Base-by-base conservation (phyloP, 345 rosid genomes). In the Melastoma malabathricum region DNA sequence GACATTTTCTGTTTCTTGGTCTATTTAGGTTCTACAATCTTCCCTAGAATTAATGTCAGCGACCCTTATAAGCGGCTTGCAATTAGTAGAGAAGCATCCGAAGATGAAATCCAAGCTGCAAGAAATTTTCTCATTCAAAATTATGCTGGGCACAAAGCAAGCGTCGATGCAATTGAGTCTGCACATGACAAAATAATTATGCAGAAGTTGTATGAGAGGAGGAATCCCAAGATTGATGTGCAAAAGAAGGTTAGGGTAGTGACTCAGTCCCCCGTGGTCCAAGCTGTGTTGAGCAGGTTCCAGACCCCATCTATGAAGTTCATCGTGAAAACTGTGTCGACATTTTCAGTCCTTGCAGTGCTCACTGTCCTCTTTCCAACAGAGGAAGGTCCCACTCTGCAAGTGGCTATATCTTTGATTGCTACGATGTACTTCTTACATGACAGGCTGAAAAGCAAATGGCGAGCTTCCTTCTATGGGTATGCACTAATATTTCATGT, bases 341-440 rank as follows among this genome's bases (percentile, higher is more conserved):
- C 87, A 6, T 92, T 87, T 64, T 50, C 84, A 18, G 77, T 74
- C 41, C 90, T 92, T 38, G 97, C 75, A 31, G 75, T 67, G 72
- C 79, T 87, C 34, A 78, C 98, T 8, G 59, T 81, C 58, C 74
- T 87, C 38, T 92, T 87, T 64, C 98, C 98, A 43, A 92, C 98
- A 2, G 98, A 92, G 75, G 96, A 87, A 63, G 96, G 96, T 59
- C 98, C 95, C 9, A 84, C 98, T 18, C 71, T 87, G 53, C 97
- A 92, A 64, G 98, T 92, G 56, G 74, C 73, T 51, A 22, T 87
- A 59, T 92, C 97, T 44, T 64, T 84, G 22, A 57, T 84, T 46
- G 84, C 88, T 50, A 82, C 97, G 22, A 67, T 79, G 46, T 92
- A 84, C 70, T 87, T 84, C 71, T 68, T 83, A 52, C 60, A 92